These are phyloP conservation scores for Citeromyces matritensis DNA, from an alignment of 805 yeast species.

Conservation along the genomic window DNA sequence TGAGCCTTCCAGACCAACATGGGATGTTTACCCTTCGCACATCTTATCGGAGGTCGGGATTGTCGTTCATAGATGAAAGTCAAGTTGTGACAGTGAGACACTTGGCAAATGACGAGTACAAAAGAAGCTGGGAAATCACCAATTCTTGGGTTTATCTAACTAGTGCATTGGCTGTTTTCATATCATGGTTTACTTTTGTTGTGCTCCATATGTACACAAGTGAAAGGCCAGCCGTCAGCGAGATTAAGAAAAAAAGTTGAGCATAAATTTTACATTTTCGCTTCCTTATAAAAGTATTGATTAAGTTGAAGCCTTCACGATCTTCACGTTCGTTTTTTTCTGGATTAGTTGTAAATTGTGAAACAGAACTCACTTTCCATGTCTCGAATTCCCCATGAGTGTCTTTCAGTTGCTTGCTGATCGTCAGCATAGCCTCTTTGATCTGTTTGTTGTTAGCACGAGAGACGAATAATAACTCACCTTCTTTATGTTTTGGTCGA, in stretches of 20 bases:
- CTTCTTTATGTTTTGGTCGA: slow-evolving; percentile 40
- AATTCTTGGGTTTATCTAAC: slow-evolving; percentile 87
- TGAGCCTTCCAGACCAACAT: slow-evolving; percentile 85
- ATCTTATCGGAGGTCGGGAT: slow-evolving; percentile 69
- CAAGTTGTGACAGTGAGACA: slow-evolving; percentile 78
- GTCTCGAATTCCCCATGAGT: slow-evolving; percentile 24
- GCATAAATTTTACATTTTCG: background rate
- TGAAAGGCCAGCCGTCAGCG: slow-evolving; percentile 4
- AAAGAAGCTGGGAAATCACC: slow-evolving; percentile 84
- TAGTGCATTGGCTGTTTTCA: slow-evolving; percentile 51
- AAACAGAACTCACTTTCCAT: slow-evolving; percentile 22
- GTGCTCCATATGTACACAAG: slow-evolving; percentile 35
- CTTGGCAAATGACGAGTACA: slow-evolving; percentile 89
- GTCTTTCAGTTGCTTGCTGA: slow-evolving; percentile 21
- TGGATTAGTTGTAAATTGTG: background rate
- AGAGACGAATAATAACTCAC: slow-evolving; percentile 8
- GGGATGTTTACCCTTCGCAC: slow-evolving; percentile 85
- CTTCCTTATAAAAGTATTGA: background rate
- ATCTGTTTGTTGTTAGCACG: slow-evolving; percentile 9
- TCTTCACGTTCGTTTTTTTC: slow-evolving; percentile 29
- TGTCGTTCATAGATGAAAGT: slow-evolving; percentile 47
- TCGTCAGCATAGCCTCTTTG: slow-evolving; percentile 18
- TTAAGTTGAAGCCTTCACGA: slow-evolving; percentile 16
- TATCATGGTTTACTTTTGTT: slow-evolving; percentile 71
- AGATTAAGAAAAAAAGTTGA: slow-evolving; percentile 10